Evolutionary conservation across 306 rosid species (phyloP), one percentile per base, ranked within the genome.

Genomic region (Myrica gale): DNA sequence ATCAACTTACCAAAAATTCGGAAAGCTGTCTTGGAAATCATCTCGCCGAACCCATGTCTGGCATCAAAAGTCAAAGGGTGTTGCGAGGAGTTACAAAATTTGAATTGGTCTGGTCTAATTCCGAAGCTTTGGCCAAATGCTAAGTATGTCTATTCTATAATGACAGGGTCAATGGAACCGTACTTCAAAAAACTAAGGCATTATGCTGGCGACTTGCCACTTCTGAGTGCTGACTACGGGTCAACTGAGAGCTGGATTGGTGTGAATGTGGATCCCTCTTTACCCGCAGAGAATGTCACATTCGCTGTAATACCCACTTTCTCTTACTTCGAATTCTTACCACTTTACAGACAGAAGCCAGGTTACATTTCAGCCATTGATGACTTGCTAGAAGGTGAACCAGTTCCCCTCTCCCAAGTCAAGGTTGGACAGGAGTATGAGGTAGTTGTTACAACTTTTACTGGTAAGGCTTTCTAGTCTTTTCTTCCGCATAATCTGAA

Each of bases 161-260:
- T 89, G 96, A 95, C 98, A 26, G 98, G 98, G 0, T 92, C 98
- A 4, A 95, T 95, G 97, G 88, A 78, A 73, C 97, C 93, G 2
- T 95, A 92, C 58, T 44, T 87, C 88, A 90, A 84, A n/a, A 95
- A 90, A 42, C 81, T 95, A 17, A 85, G 93, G 75, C 96, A 81
- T 74, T 95, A 90, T 48, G 96, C 91, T 4, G 84, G 85, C 75
- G 91, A 86, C 10, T 78, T 95, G 81, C 90, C 96, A n/a, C 81
- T 95, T 47, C 87, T 95, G 32, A 89, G 97, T 79, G 98, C 92
- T 48, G 98, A 90, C 1, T 95, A 95, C 82, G 98, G 98, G 7
- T 95, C 98, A 6, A 95, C 97, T 15, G 98, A 95, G 92, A 89
- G 98, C 66, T 95, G 98, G 98, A 95, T 95, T 46, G 98, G 98